Conservation (phyloP, 1,139 yeast species). For the Pichia sp. region DNA sequence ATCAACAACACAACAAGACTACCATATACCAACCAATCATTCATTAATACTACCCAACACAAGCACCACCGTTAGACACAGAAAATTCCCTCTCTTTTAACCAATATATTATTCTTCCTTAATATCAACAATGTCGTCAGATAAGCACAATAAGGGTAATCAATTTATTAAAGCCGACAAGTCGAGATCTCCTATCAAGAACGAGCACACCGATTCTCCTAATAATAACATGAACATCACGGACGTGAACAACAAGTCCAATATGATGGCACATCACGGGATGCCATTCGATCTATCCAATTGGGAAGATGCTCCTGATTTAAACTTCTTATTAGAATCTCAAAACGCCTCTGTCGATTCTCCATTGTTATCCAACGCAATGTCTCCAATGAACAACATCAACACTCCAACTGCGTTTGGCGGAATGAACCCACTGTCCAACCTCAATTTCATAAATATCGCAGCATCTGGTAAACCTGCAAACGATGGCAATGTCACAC, state of each 20-base stretch:
- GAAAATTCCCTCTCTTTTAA: no score
- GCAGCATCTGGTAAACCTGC: not conserved
- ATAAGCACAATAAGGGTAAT: no score
- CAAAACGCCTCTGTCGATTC: slow-evolving; percentile 20
- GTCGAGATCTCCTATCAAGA: not conserved
- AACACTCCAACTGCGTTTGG: not conserved
- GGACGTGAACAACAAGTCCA: not conserved
- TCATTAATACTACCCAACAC: no score
- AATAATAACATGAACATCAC: not conserved
- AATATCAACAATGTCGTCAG: no score
- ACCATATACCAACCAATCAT: no score
- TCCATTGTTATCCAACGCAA: slow-evolving; percentile 19
- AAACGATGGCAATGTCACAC: not conserved
- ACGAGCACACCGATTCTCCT: not conserved
- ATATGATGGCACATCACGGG: slow-evolving; percentile 8
- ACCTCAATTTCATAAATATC: not conserved
- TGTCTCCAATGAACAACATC: slow-evolving; percentile 24
- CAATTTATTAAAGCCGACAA: no score
- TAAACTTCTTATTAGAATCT: slow-evolving; percentile 27
- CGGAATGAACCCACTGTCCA: not conserved
- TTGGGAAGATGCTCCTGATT: slow-evolving; percentile 30
- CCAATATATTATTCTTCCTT: no score
- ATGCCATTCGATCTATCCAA: slow-evolving; percentile 28
- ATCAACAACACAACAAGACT: no score
- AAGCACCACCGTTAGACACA: no score